A percentile compares a stretch with the other conserved stretches of the same genome.
These are phyloP conservation scores for Diaporthe longicolla DNA, from an alignment of 2,329 filamentous ascomycete genomes.

Conservation along the genomic window DNA sequence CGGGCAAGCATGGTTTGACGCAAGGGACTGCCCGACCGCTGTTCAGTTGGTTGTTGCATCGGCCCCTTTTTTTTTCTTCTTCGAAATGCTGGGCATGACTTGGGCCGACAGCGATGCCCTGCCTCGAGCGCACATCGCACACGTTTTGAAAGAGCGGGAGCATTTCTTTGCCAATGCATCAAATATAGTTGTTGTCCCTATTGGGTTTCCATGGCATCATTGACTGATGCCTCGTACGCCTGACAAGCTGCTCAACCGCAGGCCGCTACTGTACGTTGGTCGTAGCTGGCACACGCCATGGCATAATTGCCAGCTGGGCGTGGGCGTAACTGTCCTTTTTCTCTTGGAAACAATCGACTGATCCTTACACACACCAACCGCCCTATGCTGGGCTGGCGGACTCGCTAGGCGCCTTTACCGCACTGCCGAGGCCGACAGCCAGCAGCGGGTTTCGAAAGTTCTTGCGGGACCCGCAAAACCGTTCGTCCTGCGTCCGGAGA, in stretches of 20 bases:
- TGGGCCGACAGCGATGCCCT: conserved; percentile 29
- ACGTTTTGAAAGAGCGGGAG: conserved; percentile 28
- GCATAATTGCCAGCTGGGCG: not conserved
- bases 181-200: conserved; percentile 19
- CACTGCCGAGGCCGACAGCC: conserved; percentile 36
- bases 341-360: not conserved
- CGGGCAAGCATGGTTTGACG: conserved; percentile 21
- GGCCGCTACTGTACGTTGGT: not conserved
- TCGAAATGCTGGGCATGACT: conserved; percentile 34
- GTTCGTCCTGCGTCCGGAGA: conserved; percentile 38
- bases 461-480: conserved; percentile 36
- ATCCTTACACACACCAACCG: not conserved
- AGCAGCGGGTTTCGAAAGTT: conserved; percentile 36
- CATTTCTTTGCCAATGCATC: conserved; percentile 28
- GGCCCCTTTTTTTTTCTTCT: conserved; percentile 10
- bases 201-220: conserved; percentile 32
- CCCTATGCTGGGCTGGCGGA: conserved; percentile 18
- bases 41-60: conserved; percentile 24
- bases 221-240: conserved; percentile 20
- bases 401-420: conserved; percentile 42
- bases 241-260: conserved; percentile 28
- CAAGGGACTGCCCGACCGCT: conserved; percentile 37
- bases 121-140: conserved; percentile 33
- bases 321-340: not conserved
- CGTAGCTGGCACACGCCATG: conserved; percentile 6